Evolutionary conservation across 306 rosid genomes (phyloP).

Genomic region (Cyclanthera cordifolia): DNA sequence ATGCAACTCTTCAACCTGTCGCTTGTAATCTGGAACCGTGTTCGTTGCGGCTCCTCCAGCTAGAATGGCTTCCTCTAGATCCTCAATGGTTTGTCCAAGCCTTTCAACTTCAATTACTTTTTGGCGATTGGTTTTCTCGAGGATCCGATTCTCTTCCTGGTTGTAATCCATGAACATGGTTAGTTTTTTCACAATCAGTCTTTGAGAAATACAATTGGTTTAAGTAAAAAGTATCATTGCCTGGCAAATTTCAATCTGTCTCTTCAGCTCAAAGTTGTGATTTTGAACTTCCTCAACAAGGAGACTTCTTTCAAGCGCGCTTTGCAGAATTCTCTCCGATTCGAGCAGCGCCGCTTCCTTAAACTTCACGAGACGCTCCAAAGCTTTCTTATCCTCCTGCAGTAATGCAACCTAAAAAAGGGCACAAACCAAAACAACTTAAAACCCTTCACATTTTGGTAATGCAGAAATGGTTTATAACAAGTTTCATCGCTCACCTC

Average conservation of each 20-base stretch:
- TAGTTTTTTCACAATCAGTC: background rate
- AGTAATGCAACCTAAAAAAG: constrained; percentile 51
- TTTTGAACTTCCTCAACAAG: constrained; percentile 97
- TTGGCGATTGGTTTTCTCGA: constrained; percentile 80
- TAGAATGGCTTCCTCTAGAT: constrained; percentile 77
- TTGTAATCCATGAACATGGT: constrained; percentile 11
- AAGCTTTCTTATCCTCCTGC: constrained; percentile 80
- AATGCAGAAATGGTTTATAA: background rate
- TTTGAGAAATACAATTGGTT: background rate
- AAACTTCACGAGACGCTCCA: constrained; percentile 68
- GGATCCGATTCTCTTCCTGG: constrained; percentile 90
- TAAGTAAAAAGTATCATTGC: constrained; percentile 22
- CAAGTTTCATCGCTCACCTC: constrained; percentile 39
- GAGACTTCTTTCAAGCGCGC: constrained; percentile 81
- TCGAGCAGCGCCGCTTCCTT: constrained; percentile 79
- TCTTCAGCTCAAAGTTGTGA: constrained; percentile 73
- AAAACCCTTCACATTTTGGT: background rate
- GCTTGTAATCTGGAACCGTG: constrained; percentile 53
- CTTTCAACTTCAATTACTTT: constrained; percentile 81
- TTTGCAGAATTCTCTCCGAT: constrained; percentile 69
- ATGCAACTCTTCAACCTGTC: constrained; percentile 53
- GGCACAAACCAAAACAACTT: constrained; percentile 4
- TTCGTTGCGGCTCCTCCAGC: constrained; percentile 65
- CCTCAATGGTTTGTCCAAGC: constrained; percentile 76
- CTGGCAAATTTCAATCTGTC: constrained; percentile 97